These are phyloP conservation scores for Pseudocercospora fijiensis DNA, from an alignment of 2,329 filamentous ascomycete genomes.

Conservation along the genomic window DNA sequence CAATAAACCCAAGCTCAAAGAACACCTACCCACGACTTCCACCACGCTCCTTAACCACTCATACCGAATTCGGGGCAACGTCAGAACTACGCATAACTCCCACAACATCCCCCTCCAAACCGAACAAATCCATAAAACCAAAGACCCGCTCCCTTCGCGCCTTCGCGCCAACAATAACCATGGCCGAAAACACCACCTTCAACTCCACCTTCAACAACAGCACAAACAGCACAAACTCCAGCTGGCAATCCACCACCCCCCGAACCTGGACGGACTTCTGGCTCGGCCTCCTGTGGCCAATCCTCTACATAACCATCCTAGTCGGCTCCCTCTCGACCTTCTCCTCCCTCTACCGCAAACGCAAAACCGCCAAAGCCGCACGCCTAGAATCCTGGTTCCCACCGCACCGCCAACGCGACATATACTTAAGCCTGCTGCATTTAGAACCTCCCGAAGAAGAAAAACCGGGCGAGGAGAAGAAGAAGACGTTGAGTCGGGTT, in stretches of 20 bases:
- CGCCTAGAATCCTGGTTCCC: conserved; percentile 94
- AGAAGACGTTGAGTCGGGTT: conserved; percentile 64
- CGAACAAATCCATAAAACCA: neutral
- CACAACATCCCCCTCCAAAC: conserved; percentile 2
- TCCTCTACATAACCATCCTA: conserved; percentile 86
- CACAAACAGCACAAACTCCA: conserved; percentile 25
- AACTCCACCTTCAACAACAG: conserved; percentile 33
- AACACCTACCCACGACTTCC: conserved; percentile 2
- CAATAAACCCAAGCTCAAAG: conserved; percentile 8
- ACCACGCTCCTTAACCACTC: conserved; percentile 12
- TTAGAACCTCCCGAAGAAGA: conserved; percentile 55
- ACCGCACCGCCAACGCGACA: conserved; percentile 83
- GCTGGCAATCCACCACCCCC: conserved; percentile 20
- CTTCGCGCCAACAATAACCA: conserved; percentile 26
- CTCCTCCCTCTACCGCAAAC: conserved; percentile 86
- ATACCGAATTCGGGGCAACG: neutral
- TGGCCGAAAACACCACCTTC: conserved; percentile 28
- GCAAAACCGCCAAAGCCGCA: conserved; percentile 76
- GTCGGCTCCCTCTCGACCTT: conserved; percentile 88
- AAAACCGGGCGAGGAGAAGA: conserved; percentile 65
- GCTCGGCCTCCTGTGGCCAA: conserved; percentile 79
- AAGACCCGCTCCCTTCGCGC: conserved; percentile 7
- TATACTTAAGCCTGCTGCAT: conserved; percentile 91
- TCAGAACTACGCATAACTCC: neutral
- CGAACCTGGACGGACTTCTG: conserved; percentile 51